A percentile compares a stretch with the other conserved stretches of the same genome.
Evolutionary conservation across 2,329 filamentous ascomycete species (phyloP).

Genomic region (Cadophora malorum): DNA sequence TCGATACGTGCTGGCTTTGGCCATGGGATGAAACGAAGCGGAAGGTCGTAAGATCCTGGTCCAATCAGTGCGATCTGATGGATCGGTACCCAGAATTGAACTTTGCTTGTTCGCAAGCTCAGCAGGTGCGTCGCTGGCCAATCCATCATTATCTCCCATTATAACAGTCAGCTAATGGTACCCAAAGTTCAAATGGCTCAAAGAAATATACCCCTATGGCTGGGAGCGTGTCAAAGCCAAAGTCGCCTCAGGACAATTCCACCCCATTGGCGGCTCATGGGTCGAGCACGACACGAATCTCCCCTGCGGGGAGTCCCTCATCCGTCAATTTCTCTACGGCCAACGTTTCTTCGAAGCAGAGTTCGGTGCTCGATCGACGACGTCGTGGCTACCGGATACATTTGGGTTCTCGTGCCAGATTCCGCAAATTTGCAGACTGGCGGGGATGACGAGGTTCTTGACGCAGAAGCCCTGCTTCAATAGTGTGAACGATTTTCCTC

Average conservation of each 20-base stretch:
- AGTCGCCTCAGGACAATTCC: constrained; percentile 88
- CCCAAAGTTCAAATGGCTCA: constrained; percentile 86
- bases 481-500: constrained; percentile 98
- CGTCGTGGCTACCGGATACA: constrained; percentile 98
- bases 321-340: constrained; percentile 93
- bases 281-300: constrained; percentile 99
- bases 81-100: constrained; percentile 93
- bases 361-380: constrained; percentile 86
- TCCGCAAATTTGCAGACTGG: constrained; percentile 88
- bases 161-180: not conserved
- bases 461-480: constrained; percentile 99
- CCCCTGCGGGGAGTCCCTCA: constrained; percentile 92
- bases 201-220: constrained; percentile 83
- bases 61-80: constrained; percentile 93
- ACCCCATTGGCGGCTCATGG: constrained; percentile 97
- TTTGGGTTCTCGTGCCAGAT: constrained; percentile 97
- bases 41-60: constrained; percentile 95
- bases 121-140: constrained; percentile 59
- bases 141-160: too few species aligned
- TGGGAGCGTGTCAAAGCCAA: constrained; percentile 92
- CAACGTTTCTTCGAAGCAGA: constrained; percentile 93
- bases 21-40: constrained; percentile 97
- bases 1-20: constrained; percentile 98
- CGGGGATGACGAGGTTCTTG: constrained; percentile 96
- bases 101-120: constrained; percentile 91